Percentiles rank a stretch among this genome's conserved stretches.
These are phyloP conservation scores for Biscutella laevigata DNA, from an alignment of 441 rosid species.

Conservation along the genomic window DNA sequence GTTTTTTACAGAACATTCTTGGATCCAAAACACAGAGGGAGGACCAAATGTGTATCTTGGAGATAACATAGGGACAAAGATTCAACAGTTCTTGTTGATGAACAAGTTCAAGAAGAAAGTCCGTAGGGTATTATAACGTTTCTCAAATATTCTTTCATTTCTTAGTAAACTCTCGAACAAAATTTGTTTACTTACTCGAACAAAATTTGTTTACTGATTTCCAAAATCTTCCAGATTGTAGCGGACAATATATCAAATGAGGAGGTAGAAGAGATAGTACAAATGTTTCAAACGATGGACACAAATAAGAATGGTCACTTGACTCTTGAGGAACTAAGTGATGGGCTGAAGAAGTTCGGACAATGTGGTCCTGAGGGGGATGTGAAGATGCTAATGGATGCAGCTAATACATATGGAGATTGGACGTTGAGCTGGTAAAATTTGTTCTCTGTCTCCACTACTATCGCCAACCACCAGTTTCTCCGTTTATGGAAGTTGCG, in stretches of 20 bases:
- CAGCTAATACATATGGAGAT: constrained; percentile 70
- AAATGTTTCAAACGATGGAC: constrained; percentile 71
- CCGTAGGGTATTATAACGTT: constrained; percentile 47
- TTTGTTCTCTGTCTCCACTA: too few relatives aligned
- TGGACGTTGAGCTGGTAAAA: constrained; percentile 67
- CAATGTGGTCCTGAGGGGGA: constrained; percentile 59
- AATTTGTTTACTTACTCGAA: too few relatives aligned
- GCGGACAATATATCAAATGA: constrained; percentile 76
- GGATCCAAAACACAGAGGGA: constrained; percentile 56
- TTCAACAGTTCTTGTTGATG: constrained; percentile 77
- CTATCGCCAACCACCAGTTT: constrained; percentile 36
- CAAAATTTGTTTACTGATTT: too few relatives aligned
- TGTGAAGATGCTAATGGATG: constrained; percentile 64
- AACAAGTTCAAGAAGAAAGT: constrained; percentile 94
- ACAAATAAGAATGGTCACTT: constrained; percentile 64
- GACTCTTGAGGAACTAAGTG: constrained; percentile 64
- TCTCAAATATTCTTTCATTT: constrained; percentile 6
- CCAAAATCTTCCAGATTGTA: constrained; percentile 41
- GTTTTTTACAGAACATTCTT: constrained; percentile 56
- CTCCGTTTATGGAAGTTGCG: constrained; percentile 42
- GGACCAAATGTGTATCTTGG: constrained; percentile 67
- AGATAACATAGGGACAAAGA: constrained; percentile 60
- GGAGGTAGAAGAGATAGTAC: constrained; percentile 39
- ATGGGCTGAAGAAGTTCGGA: constrained; percentile 53
- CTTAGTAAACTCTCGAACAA: too few relatives aligned